Conservation (phyloP, 352 stramenopile species). For the Blastocystis hominis region DNA sequence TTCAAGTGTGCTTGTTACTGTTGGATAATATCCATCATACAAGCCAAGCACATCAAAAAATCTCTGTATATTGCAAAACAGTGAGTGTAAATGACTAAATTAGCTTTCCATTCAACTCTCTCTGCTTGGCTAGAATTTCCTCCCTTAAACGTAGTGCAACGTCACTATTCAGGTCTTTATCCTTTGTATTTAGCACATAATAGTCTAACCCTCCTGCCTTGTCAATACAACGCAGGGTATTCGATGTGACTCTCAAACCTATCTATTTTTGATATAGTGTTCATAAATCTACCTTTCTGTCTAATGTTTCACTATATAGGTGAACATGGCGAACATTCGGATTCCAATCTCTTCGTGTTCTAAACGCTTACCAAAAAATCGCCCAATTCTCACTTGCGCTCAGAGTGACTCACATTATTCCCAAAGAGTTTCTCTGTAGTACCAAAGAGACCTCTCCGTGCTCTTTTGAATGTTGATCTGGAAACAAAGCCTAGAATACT, state of each 20-base stretch:
- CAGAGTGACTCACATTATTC: constrained; percentile 62
- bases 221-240: constrained; percentile 61
- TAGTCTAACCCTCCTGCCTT: constrained; percentile 63
- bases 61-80: too few species aligned
- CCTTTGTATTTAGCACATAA: constrained; percentile 62
- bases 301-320: constrained; percentile 61
- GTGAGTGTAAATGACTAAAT: constrained; percentile 28
- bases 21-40: too few species aligned
- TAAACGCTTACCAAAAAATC: not conserved
- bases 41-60: too few species aligned
- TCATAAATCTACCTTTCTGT: constrained; percentile 30
- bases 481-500: not conserved
- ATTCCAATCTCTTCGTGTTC: constrained; percentile 60
- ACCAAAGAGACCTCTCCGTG: constrained; percentile 57
- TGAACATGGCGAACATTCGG: constrained; percentile 59
- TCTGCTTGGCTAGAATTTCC: constrained; percentile 38
- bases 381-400: constrained; percentile 53
- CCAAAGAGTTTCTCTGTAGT: constrained; percentile 60
- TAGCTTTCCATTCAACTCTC: not conserved
- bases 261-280: not conserved
- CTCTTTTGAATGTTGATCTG: constrained; percentile 24
- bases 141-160: constrained; percentile 34
- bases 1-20: too few species aligned
- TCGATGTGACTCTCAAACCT: constrained; percentile 57
- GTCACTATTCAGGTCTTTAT: constrained; percentile 58